A percentile compares a stretch with the other conserved stretches of the same genome.
These are phyloP conservation scores for Lachancea quebecensis DNA, from an alignment of 805 yeast genomes.

Conservation along the genomic window DNA sequence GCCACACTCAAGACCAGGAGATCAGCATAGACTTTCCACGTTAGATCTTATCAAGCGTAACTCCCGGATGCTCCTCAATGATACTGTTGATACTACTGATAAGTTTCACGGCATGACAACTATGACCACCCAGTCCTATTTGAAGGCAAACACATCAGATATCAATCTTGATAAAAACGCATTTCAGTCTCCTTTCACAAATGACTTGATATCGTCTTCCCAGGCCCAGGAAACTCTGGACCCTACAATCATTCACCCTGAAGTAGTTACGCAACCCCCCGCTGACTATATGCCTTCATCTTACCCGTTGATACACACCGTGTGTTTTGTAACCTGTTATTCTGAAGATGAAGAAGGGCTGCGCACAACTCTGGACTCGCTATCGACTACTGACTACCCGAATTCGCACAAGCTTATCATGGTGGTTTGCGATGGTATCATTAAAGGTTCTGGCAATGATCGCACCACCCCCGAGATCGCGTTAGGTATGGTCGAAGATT, in stretches of 20 bases:
- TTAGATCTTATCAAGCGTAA: constrained; percentile 7
- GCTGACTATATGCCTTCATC: constrained; percentile 80
- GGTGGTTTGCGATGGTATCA: constrained; percentile 86
- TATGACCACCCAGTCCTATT: constrained; percentile 49
- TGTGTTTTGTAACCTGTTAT: constrained; percentile 84
- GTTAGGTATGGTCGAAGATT: constrained; percentile 77
- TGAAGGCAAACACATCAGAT: constrained; percentile 2
- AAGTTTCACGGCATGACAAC: constrained; percentile 37
- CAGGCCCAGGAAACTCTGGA: constrained; percentile 41
- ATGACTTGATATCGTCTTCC: constrained; percentile 3
- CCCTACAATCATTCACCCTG: constrained; percentile 59
- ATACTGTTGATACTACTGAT: background rate
- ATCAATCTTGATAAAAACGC: background rate
- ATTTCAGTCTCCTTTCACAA: constrained; percentile 6
- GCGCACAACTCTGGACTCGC: constrained; percentile 82
- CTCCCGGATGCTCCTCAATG: constrained; percentile 7
- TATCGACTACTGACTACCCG: constrained; percentile 93
- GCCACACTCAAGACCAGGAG: constrained; percentile 43
- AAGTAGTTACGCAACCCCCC: constrained; percentile 88
- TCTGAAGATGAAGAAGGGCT: constrained; percentile 87
- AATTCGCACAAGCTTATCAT: constrained; percentile 85
- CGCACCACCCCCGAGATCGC: constrained; percentile 84
- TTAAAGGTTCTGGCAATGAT: constrained; percentile 92
- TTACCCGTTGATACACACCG: constrained; percentile 67
- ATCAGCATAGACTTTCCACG: constrained; percentile 4